Evolutionary conservation across 2,329 filamentous ascomycete genomes (phyloP).

Genomic region (Pseudogymnoascus sp.): DNA sequence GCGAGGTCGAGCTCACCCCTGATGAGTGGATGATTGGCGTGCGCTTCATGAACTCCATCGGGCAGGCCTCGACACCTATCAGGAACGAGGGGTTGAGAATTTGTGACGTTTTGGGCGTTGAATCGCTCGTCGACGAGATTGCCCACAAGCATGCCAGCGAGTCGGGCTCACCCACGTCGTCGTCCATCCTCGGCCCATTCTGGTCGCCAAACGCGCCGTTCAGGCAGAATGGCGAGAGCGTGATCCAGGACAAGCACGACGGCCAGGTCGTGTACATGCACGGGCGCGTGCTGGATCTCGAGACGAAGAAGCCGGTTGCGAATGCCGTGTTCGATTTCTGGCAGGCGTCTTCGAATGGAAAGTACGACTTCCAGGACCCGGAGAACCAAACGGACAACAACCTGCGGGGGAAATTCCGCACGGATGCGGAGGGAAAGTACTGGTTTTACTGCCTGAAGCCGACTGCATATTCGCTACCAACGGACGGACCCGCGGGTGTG

Average conservation of each 20-base stretch:
- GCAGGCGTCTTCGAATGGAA: slow-evolving; percentile 68
- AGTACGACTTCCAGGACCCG: slow-evolving; percentile 70
- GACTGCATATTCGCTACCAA: slow-evolving; percentile 63
- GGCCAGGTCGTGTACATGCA: slow-evolving; percentile 60
- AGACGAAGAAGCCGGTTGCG: slow-evolving; percentile 57
- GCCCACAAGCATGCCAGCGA: slow-evolving; percentile 57
- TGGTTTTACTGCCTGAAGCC: slow-evolving; percentile 69
- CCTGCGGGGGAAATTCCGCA: slow-evolving; percentile 66
- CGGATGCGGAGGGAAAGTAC: slow-evolving; percentile 61
- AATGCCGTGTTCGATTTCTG: slow-evolving; percentile 68
- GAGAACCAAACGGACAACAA: slow-evolving; percentile 65
- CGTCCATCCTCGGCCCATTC: slow-evolving; percentile 69
- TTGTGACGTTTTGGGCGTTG: slow-evolving; percentile 65
- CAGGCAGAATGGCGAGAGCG: slow-evolving; percentile 55
- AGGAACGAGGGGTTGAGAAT: slow-evolving; percentile 69
- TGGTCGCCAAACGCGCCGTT: slow-evolving; percentile 70
- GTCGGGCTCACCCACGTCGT: slow-evolving; percentile 59
- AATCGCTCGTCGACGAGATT: slow-evolving; percentile 63
- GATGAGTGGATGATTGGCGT: slow-evolving; percentile 73
- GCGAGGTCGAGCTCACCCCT: slow-evolving; percentile 67
- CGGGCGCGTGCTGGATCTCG: slow-evolving; percentile 56
- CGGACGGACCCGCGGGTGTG: slow-evolving; percentile 48
- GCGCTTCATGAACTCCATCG: slow-evolving; percentile 66
- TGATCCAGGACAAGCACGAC: slow-evolving; percentile 55
- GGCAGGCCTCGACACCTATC: slow-evolving; percentile 55